A percentile compares a stretch with the other conserved stretches of the same genome.
These are phyloP conservation scores for Tanacetum coccineum DNA, from an alignment of 129 eudicot genomes.

Conservation along the genomic window DNA sequence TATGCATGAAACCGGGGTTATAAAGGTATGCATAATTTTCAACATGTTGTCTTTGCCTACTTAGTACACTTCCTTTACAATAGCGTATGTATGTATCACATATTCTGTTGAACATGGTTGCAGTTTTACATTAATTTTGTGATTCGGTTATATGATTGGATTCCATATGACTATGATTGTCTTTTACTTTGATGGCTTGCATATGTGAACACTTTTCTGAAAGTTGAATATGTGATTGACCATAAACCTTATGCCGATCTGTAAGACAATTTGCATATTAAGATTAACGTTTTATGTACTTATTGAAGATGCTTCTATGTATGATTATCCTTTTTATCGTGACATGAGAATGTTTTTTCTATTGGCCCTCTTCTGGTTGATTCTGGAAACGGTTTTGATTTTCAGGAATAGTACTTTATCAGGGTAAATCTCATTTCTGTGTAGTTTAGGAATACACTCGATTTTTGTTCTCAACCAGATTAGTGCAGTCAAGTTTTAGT, in stretches of 20 bases:
- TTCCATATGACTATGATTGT: no score
- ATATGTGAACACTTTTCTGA: neutral
- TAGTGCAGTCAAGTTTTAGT: neutral
- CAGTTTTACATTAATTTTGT: no score
- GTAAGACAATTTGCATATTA: neutral
- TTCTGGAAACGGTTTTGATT: constrained; percentile 18
- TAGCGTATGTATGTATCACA: neutral
- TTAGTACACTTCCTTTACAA: no score
- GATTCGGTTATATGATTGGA: no score
- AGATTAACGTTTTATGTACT: neutral
- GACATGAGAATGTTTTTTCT: neutral
- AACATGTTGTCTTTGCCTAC: no score
- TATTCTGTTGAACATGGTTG: no score
- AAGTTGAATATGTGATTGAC: neutral
- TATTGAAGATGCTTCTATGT: neutral
- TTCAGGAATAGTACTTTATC: constrained; percentile 18
- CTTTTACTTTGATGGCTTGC: no score
- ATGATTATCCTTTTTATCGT: neutral
- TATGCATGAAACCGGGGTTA: no score
- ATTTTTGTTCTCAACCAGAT: neutral
- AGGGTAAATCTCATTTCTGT: no score
- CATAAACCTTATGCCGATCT: no score
- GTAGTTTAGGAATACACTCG: neutral
- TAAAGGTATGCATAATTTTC: no score
- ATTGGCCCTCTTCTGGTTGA: neutral